A percentile compares a stretch with the other conserved stretches of the same genome.
These are phyloP conservation scores for Microsporum ferrugineum DNA, from an alignment of 2,329 filamentous ascomycete genomes.

Conservation along the genomic window DNA sequence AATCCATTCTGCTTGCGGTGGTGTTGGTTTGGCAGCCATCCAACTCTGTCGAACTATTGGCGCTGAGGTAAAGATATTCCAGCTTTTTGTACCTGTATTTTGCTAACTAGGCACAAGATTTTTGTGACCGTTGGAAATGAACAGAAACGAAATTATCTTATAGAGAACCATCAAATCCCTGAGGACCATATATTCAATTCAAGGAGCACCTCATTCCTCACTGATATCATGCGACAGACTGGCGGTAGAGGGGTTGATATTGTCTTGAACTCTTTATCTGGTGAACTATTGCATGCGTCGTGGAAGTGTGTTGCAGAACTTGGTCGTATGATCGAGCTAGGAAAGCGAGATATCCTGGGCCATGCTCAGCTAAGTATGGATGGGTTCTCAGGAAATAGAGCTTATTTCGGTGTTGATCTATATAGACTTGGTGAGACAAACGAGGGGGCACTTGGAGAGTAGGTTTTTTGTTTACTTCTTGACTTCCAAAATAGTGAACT, in stretches of 20 bases:
- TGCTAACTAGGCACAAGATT: conserved; percentile 5
- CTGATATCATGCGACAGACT: conserved; percentile 16
- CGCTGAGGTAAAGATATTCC: not conserved
- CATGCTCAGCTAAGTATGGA: conserved; percentile 13
- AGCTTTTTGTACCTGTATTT: not conserved
- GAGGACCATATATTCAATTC: conserved; percentile 20
- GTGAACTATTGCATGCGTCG: conserved; percentile 19
- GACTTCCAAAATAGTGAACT: not conserved
- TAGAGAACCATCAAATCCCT: not conserved
- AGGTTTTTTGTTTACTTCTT: not conserved
- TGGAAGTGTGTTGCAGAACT: conserved; percentile 20
- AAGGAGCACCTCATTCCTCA: conserved; percentile 14
- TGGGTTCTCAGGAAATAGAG: not conserved
- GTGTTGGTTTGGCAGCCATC: conserved; percentile 17
- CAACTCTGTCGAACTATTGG: conserved; percentile 13
- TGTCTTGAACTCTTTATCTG: conserved; percentile 22
- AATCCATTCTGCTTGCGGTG: conserved; percentile 21
- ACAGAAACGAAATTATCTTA: not conserved
- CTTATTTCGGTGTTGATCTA: conserved; percentile 13
- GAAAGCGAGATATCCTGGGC: conserved; percentile 15
- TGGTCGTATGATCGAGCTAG: conserved; percentile 20
- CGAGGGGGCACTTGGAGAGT: not conserved
- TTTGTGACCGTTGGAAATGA: conserved; percentile 12
- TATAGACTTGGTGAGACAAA: not conserved
- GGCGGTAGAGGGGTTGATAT: conserved; percentile 19